These are phyloP conservation scores for Endocarpon pusillum DNA, from an alignment of 495 filamentous ascomycete species.

Conservation along the genomic window DNA sequence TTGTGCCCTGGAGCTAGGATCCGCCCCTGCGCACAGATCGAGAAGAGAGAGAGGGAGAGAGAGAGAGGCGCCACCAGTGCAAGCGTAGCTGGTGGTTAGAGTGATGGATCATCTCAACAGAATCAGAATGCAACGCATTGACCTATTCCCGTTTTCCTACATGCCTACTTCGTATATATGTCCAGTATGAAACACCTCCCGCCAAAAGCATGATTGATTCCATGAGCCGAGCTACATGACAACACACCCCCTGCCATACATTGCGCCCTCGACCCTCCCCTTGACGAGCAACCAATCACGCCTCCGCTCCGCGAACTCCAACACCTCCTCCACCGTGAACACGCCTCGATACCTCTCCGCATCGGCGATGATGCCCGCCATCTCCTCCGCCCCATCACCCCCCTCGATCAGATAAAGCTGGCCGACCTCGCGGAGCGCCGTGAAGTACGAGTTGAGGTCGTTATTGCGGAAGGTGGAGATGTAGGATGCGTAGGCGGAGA, in stretches of 20 bases:
- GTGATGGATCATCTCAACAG: no score
- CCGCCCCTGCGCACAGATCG: no score
- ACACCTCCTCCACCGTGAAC: conserved; percentile 89
- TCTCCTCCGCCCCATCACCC: conserved; percentile 77
- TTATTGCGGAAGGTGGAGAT: conserved; percentile 64
- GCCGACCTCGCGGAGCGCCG: conserved; percentile 74
- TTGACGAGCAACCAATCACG: conserved; percentile 89
- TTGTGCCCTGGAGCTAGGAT: no score
- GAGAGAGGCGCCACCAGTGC: no score
- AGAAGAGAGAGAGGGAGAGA: no score
- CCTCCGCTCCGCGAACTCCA: conserved; percentile 85
- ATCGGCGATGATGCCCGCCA: conserved; percentile 90
- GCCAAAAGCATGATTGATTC: no score
- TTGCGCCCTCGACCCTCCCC: conserved; percentile 78
- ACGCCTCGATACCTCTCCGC: conserved; percentile 76
- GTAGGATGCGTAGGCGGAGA: conserved; percentile 84
- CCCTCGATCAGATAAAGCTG: conserved; percentile 92
- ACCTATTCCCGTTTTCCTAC: no score
- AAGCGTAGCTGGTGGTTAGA: no score
- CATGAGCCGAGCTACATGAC: no score
- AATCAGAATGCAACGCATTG: no score
- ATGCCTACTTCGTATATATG: no score
- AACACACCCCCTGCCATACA: conserved; percentile 88
- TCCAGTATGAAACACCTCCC: no score
- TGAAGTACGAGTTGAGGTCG: conserved; percentile 75